Conservation (phyloP, 257 asterid genomes). For the Solanum medicagineum region DNA sequence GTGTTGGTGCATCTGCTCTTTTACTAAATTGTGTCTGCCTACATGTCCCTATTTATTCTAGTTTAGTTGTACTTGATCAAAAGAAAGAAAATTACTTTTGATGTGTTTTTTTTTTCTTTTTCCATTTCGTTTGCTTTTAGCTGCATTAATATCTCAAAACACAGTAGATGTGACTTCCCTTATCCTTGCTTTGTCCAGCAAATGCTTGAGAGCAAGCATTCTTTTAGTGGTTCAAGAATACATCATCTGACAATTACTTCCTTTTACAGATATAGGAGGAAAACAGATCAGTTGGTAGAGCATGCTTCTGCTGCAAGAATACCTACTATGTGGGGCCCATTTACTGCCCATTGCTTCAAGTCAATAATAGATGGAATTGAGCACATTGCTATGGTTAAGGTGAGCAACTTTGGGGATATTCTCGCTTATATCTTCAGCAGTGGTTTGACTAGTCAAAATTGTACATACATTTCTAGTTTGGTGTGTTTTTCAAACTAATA, state of each 20-base stretch:
- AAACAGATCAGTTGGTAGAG: slow-evolving; percentile 75
- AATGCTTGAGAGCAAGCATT: background rate
- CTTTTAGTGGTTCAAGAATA: background rate
- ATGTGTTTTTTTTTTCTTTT: background rate
- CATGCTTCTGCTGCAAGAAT: slow-evolving; percentile 83
- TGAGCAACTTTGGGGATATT: slow-evolving; percentile 14
- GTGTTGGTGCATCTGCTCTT: background rate
- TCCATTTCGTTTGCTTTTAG: background rate
- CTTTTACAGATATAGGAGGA: slow-evolving; percentile 77
- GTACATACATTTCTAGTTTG: background rate
- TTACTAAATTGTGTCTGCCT: background rate
- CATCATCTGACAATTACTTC: slow-evolving; percentile 2
- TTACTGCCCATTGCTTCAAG: slow-evolving; percentile 70
- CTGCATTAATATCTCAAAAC: background rate
- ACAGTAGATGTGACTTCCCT: background rate
- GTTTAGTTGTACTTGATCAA: background rate
- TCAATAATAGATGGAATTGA: slow-evolving; percentile 90
- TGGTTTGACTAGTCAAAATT: background rate
- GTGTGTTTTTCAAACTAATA: background rate
- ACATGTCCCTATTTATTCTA: background rate
- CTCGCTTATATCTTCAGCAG: background rate
- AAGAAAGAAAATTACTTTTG: background rate
- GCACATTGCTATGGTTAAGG: slow-evolving; percentile 98
- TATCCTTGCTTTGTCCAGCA: background rate
- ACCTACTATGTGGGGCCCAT: slow-evolving; percentile 97